phyloP scores from a whole-genome alignment of 306 rosid genomes.

The Malus asiatica region DNA sequence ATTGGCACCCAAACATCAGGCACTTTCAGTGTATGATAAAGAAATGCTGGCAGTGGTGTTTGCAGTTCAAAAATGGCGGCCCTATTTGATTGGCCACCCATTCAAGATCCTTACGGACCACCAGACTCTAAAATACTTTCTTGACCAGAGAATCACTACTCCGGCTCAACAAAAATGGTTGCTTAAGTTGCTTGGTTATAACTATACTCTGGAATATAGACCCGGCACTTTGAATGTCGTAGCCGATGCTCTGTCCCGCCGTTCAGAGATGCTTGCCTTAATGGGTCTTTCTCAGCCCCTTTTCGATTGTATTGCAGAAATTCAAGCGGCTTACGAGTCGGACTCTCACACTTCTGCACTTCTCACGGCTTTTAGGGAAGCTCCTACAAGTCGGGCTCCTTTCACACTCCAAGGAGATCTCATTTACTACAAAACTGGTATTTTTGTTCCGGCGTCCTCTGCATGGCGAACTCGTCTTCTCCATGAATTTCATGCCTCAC shows the following conservation, averaged over 20 bases:
- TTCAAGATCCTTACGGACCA: background rate
- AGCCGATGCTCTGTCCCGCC: background rate
- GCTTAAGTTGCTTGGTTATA: background rate
- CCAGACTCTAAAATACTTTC: no score
- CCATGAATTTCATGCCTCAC: background rate
- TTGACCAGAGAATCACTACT: background rate
- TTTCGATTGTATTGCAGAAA: no score
- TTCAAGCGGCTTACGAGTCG: background rate
- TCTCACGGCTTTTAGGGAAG: background rate
- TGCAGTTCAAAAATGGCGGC: background rate
- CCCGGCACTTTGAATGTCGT: rapidly evolving
- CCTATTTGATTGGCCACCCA: background rate
- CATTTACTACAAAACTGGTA: background rate
- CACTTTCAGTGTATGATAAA: no score
- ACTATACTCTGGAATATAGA: no score
- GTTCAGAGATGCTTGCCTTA: no score
- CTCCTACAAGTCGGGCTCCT: no score
- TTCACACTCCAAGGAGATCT: background rate
- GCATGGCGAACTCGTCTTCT: background rate
- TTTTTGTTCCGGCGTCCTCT: background rate
- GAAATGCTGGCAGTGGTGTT: background rate
- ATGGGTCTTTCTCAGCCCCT: background rate
- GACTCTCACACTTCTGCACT: background rate
- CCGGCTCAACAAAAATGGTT: background rate
- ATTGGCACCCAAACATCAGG: background rate